Evolutionary conservation across 306 rosid species (phyloP).

Genomic region (Lathyrus tuberosus): DNA sequence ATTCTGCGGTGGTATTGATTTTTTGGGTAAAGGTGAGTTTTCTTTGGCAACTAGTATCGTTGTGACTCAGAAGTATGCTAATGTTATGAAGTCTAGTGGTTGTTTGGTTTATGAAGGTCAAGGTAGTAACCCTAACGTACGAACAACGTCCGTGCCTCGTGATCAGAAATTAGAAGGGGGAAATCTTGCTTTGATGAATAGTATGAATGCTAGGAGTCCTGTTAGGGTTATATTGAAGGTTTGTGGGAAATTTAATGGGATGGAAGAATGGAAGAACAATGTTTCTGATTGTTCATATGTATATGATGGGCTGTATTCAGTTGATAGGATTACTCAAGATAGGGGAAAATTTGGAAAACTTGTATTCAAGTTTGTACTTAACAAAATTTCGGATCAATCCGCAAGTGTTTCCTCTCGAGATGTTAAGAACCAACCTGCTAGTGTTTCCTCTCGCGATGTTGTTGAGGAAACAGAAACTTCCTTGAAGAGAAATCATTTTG

Average conservation of each 20-base stretch:
- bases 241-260: background rate
- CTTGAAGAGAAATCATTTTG: background rate
- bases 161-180: constrained; percentile 46
- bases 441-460: background rate
- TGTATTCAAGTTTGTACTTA: constrained; percentile 44
- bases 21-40: constrained; percentile 2
- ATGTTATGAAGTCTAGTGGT: constrained; percentile 14
- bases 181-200: constrained; percentile 55
- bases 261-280: background rate
- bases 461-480: background rate
- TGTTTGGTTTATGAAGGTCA: constrained; percentile 44
- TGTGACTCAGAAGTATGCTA: constrained; percentile 35
- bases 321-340: constrained; percentile 23
- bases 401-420: too few relatives aligned
- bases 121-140: constrained; percentile 44
- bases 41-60: constrained; percentile 54
- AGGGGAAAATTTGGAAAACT: constrained; percentile 44
- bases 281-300: background rate
- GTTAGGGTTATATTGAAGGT: constrained; percentile 50
- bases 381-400: constrained; percentile 33
- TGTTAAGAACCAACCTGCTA: background rate
- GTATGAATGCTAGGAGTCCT: constrained; percentile 35
- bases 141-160: too few relatives aligned
- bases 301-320: constrained; percentile 50
- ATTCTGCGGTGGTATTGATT: constrained; percentile 46